Percentiles rank a stretch among this genome's conserved stretches.
Conservation (phyloP, 176 grass and related monocot genomes). For the Calamus simplicifolius region DNA sequence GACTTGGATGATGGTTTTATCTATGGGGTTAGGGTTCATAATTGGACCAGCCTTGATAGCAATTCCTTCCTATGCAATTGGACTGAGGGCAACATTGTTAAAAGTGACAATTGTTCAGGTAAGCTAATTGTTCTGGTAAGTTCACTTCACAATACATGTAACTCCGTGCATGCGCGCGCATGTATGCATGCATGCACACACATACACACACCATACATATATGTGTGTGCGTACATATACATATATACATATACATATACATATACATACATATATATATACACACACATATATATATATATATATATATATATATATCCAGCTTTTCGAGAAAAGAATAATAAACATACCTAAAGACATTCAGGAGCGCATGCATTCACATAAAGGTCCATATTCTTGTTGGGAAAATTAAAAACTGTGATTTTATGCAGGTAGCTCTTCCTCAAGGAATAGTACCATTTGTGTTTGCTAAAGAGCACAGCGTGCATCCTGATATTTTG, state of each 20-base stretch:
- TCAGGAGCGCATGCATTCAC: too few species aligned
- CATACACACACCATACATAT: too few species aligned
- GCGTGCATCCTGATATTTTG: slow-evolving; percentile 68
- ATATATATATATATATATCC: too few species aligned
- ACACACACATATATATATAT: too few species aligned
- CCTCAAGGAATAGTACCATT: slow-evolving; percentile 94
- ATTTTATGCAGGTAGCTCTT: slow-evolving; percentile 57
- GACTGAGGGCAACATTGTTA: slow-evolving; percentile 51
- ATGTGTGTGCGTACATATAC: too few species aligned
- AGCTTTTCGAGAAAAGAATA: too few species aligned
- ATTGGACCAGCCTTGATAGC: slow-evolving; percentile 67
- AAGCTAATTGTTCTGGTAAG: slow-evolving; percentile 16
- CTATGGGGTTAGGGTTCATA: slow-evolving; percentile 60
- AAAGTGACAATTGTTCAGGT: slow-evolving; percentile 67
- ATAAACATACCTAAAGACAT: too few species aligned
- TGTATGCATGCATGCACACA: too few species aligned
- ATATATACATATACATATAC: too few species aligned
- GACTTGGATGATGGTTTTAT: slow-evolving; percentile 46
- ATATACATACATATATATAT: too few species aligned
- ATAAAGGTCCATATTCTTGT: too few species aligned
- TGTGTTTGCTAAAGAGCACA: slow-evolving; percentile 87
- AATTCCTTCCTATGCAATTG: slow-evolving; percentile 53
- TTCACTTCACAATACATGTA: neutral
- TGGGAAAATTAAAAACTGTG: neutral
- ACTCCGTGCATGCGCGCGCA: too few species aligned